These are phyloP conservation scores for Rutstroemia sp. DNA, from an alignment of 2,329 filamentous ascomycete genomes.

Conservation along the genomic window DNA sequence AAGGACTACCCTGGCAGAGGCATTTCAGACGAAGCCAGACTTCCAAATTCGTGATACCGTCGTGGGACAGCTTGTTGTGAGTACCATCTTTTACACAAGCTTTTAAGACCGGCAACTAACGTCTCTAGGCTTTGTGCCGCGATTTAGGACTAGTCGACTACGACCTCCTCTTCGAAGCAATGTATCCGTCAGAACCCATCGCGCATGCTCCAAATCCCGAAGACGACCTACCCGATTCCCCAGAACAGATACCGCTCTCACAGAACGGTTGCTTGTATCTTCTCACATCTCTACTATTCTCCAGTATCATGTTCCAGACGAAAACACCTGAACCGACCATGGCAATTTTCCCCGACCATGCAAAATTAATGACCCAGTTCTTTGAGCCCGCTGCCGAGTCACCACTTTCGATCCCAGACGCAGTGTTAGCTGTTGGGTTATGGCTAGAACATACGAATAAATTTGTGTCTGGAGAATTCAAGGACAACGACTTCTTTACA, in stretches of 20 bases:
- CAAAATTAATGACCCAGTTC: conserved; percentile 45
- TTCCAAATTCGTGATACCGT: conserved; percentile 56
- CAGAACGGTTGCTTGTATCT: conserved; percentile 52
- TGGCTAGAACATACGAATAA: conserved; percentile 48
- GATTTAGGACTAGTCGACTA: conserved; percentile 47
- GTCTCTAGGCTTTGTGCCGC: conserved; percentile 37
- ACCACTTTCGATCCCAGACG: conserved; percentile 46
- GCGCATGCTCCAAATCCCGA: conserved; percentile 34
- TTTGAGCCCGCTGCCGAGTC: conserved; percentile 42
- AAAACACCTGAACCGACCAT: conserved; percentile 46
- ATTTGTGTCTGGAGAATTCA: conserved; percentile 31
- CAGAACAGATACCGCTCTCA: conserved; percentile 49
- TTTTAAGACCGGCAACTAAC: conserved; percentile 14
- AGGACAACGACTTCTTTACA: conserved; percentile 43
- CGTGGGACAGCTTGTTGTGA: conserved; percentile 64
- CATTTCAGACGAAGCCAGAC: conserved; percentile 56
- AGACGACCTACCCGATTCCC: conserved; percentile 39
- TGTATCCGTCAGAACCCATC: conserved; percentile 37
- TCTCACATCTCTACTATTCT: conserved; percentile 55
- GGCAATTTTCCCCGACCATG: conserved; percentile 54
- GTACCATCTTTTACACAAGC: conserved; percentile 24
- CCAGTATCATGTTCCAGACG: conserved; percentile 52
- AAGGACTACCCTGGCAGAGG: conserved; percentile 52
- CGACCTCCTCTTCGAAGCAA: conserved; percentile 37
- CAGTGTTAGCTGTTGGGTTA: conserved; percentile 51